A percentile compares a stretch with the other conserved stretches of the same genome.
These are phyloP conservation scores for Raffaelea ambrosiae DNA, from an alignment of 2,329 filamentous ascomycete genomes.

Conservation along the genomic window DNA sequence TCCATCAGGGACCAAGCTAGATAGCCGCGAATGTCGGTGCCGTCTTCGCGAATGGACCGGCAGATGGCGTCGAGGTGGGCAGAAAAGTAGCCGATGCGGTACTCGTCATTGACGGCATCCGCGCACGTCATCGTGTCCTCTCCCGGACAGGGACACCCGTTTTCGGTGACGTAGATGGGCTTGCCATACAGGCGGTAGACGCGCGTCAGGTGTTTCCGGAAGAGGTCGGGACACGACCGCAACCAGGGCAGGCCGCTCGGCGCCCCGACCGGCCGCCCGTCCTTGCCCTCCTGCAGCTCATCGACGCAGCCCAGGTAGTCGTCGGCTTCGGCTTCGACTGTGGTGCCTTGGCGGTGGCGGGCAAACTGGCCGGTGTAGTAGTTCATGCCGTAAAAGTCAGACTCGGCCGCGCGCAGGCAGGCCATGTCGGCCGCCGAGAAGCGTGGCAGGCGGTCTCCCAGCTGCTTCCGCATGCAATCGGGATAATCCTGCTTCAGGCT, in stretches of 20 bases:
- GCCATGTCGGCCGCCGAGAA: conserved; percentile 64
- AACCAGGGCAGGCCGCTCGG: conserved; percentile 79
- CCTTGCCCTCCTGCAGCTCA: conserved; percentile 59
- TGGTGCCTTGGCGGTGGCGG: conserved; percentile 62
- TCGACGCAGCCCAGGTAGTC: conserved; percentile 72
- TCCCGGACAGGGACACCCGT: conserved; percentile 72
- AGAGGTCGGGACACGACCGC: conserved; percentile 63
- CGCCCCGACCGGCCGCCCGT: conserved; percentile 63
- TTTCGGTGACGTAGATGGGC: conserved; percentile 83
- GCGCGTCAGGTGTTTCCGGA: conserved; percentile 69
- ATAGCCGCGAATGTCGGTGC: conserved; percentile 68
- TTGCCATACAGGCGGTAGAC: conserved; percentile 65
- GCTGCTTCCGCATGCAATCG: conserved; percentile 70
- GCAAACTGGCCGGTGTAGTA: conserved; percentile 86
- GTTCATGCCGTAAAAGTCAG: conserved; percentile 88
- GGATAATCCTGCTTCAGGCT: conserved; percentile 63
- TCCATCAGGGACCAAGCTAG: conserved; percentile 83
- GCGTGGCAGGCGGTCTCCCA: conserved; percentile 65
- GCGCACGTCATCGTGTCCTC: conserved; percentile 78
- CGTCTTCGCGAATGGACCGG: conserved; percentile 59
- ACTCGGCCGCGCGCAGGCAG: conserved; percentile 68
- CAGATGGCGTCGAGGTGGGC: conserved; percentile 70
- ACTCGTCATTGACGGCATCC: conserved; percentile 69
- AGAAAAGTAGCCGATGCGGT: conserved; percentile 69
- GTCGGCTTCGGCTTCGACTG: conserved; percentile 47